Evolutionary conservation across 2,329 filamentous ascomycete genomes (phyloP), one percentile per base, ranked within the genome.

Genomic region (Blumeriella jaapii): DNA sequence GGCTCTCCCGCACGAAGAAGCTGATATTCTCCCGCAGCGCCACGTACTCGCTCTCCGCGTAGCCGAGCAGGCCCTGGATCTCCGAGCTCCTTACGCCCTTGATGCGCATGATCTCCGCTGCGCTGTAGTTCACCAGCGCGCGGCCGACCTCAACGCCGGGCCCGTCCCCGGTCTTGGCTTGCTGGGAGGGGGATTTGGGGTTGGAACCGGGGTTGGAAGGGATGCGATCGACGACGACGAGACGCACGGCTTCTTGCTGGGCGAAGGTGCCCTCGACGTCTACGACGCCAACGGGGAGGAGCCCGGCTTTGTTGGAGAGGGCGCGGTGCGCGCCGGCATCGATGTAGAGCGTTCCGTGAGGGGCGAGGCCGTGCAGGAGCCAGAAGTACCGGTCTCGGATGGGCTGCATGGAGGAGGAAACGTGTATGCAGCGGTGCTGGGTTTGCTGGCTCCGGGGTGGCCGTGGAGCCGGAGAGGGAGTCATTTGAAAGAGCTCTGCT

Each of bases 321-420:
- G 89, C 91, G 20, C 69, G 66, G 60, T 86, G 78, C 3, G 89
- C 89, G 26, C 91, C 91, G n/a, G 74, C 64, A 62, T 98, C 91
- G 50, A 98, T 93, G 61, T 84, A 96, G 16, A 98, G 57, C 2
- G 81, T 93, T 10, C 91, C 91, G 52, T 93, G 87, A 0, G 91
- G 85, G 15, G 79, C 78, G 8, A 95, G 74, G 7, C 89, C 91
- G 59, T 98, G 85, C 0, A 96, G 69, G 31, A 98, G 78, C 91
- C 91, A 98, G 68, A 98, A 96, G 55, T 91, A 86, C 42, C 89
- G 80, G 57, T 95, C 91, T 38, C 85, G 78, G 40, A 96, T 91
- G 1, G 89, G 87, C 16, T 82, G 76, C 0, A 71, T 65, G 7
- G 85, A 85, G 0, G 9, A 94, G 68, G 66, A 98, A 98, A 38